A percentile compares a stretch with the other conserved stretches of the same genome.
These are phyloP conservation scores for Cymbopogon citratus DNA, from an alignment of 176 grass and related monocot genomes.

Conservation along the genomic window DNA sequence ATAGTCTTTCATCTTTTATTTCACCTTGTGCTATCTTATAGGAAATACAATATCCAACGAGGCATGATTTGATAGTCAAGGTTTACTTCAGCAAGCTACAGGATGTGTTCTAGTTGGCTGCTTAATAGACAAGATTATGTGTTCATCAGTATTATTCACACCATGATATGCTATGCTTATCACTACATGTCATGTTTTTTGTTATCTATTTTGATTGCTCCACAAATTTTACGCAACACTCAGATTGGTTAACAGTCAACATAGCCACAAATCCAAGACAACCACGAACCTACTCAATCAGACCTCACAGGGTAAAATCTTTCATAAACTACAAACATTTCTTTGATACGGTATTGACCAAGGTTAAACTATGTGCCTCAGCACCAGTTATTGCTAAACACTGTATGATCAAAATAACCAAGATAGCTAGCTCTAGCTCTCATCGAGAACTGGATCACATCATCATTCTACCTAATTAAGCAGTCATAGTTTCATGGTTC, in stretches of 20 bases:
- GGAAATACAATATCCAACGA: neutral
- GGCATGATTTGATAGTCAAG: neutral
- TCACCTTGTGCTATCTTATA: neutral
- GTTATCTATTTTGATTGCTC: neutral
- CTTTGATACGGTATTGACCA: no score
- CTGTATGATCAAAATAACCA: neutral
- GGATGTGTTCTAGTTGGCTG: neutral
- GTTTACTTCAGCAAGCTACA: neutral
- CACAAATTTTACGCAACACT: neutral
- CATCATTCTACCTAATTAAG: neutral
- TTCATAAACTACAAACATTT: neutral
- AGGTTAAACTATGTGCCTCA: neutral
- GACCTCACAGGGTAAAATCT: neutral
- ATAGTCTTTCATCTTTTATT: neutral
- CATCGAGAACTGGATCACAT: neutral
- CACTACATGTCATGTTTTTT: no score
- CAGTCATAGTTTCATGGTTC: neutral
- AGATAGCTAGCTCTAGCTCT: neutral
- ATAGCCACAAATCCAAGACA: neutral
- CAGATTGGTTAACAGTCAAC: neutral
- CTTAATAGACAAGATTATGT: neutral
- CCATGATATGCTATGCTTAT: no score
- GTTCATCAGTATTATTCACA: neutral
- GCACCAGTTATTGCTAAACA: neutral
- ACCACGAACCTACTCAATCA: neutral